Base-by-base conservation (phyloP, 331 rosid species). In the Rhamnella rubrinervis region DNA sequence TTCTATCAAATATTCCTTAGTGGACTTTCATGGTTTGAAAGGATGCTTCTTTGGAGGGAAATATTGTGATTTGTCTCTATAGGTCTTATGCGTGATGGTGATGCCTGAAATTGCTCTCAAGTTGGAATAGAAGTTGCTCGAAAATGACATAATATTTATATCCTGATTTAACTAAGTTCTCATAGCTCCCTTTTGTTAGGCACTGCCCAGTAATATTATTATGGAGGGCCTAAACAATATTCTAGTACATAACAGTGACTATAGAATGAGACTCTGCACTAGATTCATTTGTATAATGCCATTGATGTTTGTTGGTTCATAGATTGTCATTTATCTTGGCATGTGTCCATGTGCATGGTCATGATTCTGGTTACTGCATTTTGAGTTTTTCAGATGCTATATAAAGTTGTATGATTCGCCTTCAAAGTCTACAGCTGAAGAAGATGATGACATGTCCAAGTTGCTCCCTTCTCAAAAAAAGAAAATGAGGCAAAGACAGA, bases 401-500 rank as follows among this genome's bases (percentile, higher is more conserved):
- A 81, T 95, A 73, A 91, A 83, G 85, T 70, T 95, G 82, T 72
- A 87, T 83, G 98, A 95, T 71, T 81, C 91, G 73, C 98, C 98
- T 71, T 60, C 87, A 17, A 95, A 91, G 80, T 91, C 93, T 56
- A 75, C 85, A 26, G 65, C 86, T 3, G 96, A 86, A 72, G 98
- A 91, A 77, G 96, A 91, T 66, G 90, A 84, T 72, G 85, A 85
- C 11, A 81, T 91, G 86, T 84, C 96, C 46, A 95, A 87, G 72
- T 68, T 95, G 91, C 91, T 39, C 77, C 90, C 98, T 78, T 87
- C 98, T 75, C 98, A 95, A 77, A 91, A 91, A 74, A 95, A 95
- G 97, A 95, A 91, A 81, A 14, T 91, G 95, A 89, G 95, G 86
- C 98, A 95, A 83, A 95, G 81, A 55, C 96, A 83, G 83, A 87